Evolutionary conservation across 1,284 basidiomycete species (phyloP).

Genomic region (Apiotrichum domesticum): DNA sequence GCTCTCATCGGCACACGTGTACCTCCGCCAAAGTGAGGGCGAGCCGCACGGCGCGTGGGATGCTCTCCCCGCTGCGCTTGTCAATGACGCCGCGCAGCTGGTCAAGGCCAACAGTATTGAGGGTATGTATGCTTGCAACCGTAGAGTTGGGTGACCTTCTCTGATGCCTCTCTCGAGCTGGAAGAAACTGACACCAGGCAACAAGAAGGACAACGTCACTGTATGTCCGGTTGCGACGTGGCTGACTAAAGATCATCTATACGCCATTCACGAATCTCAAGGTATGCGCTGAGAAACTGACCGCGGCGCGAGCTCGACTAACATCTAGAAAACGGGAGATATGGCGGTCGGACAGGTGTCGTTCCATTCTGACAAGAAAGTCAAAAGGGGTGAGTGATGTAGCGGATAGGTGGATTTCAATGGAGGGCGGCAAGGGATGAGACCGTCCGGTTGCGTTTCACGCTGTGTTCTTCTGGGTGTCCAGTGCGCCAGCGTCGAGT

Average conservation of each 20-base stretch:
- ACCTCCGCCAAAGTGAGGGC: conserved; percentile 73
- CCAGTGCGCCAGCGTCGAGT: no score
- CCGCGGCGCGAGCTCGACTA: neutral
- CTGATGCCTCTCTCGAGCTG: no score
- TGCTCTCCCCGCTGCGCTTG: conserved; percentile 66
- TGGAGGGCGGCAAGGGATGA: no score
- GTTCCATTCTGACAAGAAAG: conserved; percentile 83
- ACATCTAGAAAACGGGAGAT: conserved; percentile 81
- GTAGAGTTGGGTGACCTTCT: no score
- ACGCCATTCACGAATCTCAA: conserved; percentile 85
- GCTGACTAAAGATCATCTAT: conserved; percentile 62
- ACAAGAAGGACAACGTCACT: conserved; percentile 90
- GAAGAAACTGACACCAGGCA: conserved; percentile 54
- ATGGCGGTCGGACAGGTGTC: conserved; percentile 95
- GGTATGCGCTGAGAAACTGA: conserved; percentile 48
- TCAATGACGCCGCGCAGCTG: conserved; percentile 84
- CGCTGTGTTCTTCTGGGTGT: no score
- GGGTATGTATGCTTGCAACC: conserved; percentile 50
- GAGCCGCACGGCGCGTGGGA: conserved; percentile 69
- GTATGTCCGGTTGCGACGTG: conserved; percentile 16
- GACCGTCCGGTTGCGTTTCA: no score
- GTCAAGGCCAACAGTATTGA: conserved; percentile 98
- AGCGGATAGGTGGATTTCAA: no score
- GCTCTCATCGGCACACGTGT: conserved; percentile 89
- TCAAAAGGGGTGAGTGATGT: conserved; percentile 61